These are phyloP conservation scores for Acanthamoeba divionensis DNA, from an alignment of 208 protist genomes.

Conservation along the genomic window DNA sequence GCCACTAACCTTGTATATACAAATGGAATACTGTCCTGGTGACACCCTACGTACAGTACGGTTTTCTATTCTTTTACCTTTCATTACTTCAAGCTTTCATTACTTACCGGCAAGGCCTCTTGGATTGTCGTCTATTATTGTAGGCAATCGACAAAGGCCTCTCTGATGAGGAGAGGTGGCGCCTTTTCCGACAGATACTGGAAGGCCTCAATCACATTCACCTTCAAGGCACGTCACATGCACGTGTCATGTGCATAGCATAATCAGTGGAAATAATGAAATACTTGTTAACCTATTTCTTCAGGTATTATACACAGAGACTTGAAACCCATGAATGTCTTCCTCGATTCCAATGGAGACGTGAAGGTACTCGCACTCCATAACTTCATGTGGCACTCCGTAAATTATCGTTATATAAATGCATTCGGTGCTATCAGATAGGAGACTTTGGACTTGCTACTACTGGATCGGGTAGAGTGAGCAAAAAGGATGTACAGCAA, in stretches of 20 bases:
- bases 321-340: slow-evolving; percentile 81
- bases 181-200: slow-evolving; percentile 76
- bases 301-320: slow-evolving; percentile 73
- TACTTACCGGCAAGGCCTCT: not conserved
- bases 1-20: slow-evolving; percentile 75
- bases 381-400: not conserved
- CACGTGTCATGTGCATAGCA: not conserved
- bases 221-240: not conserved
- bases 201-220: slow-evolving; percentile 80
- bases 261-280: not conserved
- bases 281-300: not conserved
- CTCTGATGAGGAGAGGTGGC: slow-evolving; percentile 66
- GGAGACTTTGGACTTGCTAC: slow-evolving; percentile 82
- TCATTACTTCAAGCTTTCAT: not conserved
- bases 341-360: slow-evolving; percentile 73
- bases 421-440: not conserved
- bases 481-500: slow-evolving; percentile 1
- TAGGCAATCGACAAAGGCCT: slow-evolving; percentile 57
- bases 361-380: slow-evolving; percentile 63
- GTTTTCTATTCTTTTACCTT: not conserved
- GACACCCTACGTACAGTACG: slow-evolving; percentile 53
- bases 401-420: not conserved
- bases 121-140: not conserved
- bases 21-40: slow-evolving; percentile 80
- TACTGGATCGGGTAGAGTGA: not conserved